Evolutionary conservation across 768 basidiomycete genomes (phyloP), one percentile per base, ranked within the genome.

Genomic region (Russula griseocarnosa): DNA sequence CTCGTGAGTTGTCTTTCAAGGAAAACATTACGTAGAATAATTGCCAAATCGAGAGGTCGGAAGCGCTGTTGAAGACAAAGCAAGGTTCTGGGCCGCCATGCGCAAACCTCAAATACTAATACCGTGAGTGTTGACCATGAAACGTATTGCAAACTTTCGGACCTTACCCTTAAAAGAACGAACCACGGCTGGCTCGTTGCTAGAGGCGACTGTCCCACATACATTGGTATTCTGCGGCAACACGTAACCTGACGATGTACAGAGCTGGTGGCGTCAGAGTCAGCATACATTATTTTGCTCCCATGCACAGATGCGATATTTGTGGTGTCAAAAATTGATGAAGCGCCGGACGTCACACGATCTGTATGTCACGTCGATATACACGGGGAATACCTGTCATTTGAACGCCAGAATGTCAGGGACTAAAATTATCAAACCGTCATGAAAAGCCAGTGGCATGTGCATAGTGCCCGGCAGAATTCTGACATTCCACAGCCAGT

Each of bases 331-430:
- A 42, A 38, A 38, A 22, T 8, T 18, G 22, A 34, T 44, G 62
- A 53, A 30, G 57, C 30, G 28, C 42, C 11, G 38, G 38, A 22
- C 16, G 46, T 63, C 58, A 64, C 63, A 10, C 53, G 46, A 54
- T 13, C 30, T 11, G 22, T 22, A 16, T 9, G 46, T 16, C 28
- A 26, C 54, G 20, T 20, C 13, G 32, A 26, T 36, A 46, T 20
- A 26, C 49, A 42, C 44, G 13, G 34, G 32, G 5, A 16, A 44
- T 28, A 53, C 14, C 46, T 32, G 36, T 54, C 26, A 36, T 18
- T 50, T 56, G 46, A 55, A 28, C 10, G 54, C 28, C 38, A 44
- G 46, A 50, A 28, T 8, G 47, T 34, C 38, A 44, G 36, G 20
- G 22, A 32, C 30, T 42, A 10, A 10, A 16, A 18, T 46, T 36